These are phyloP conservation scores for Arthrobotrys megalospora DNA, from an alignment of 2,329 filamentous ascomycete species.

Conservation along the genomic window DNA sequence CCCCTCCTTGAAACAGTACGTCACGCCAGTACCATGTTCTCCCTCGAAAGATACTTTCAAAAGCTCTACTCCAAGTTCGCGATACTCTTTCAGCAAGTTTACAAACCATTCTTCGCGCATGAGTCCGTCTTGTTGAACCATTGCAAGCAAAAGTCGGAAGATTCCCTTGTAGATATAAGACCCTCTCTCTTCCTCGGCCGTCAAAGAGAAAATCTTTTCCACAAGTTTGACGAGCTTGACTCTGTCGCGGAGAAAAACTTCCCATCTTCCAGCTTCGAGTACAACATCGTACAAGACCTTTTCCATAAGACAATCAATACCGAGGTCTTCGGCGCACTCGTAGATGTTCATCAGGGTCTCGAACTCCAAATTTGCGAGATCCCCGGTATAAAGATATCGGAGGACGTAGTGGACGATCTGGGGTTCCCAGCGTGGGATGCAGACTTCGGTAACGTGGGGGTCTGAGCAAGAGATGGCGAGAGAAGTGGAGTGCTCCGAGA, in stretches of 20 bases:
- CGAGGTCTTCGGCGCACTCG: slow-evolving; percentile 47
- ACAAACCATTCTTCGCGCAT: slow-evolving; percentile 33
- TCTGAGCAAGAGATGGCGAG: slow-evolving; percentile 33
- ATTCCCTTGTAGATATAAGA: slow-evolving; percentile 31
- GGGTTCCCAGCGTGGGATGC: slow-evolving; percentile 39
- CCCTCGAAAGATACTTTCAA: slow-evolving; percentile 37
- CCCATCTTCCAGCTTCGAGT: slow-evolving; percentile 28
- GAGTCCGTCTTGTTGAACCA: slow-evolving; percentile 24
- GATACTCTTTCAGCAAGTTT: slow-evolving; percentile 25
- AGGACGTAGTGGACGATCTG: slow-evolving; percentile 25
- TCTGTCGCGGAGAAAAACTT: slow-evolving; percentile 16
- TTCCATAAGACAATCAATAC: slow-evolving; percentile 38
- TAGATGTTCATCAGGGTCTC: slow-evolving; percentile 41
- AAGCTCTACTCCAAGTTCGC: slow-evolving; percentile 26
- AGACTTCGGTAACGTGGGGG: slow-evolving; percentile 24
- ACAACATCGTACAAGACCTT: slow-evolving; percentile 27
- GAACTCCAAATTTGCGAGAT: slow-evolving; percentile 25
- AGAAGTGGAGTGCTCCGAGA: slow-evolving; percentile 37
- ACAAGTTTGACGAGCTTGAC: slow-evolving; percentile 18
- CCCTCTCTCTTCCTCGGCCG: slow-evolving; percentile 22
- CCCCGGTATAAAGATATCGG: slow-evolving; percentile 34
- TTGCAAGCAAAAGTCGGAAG: slow-evolving; percentile 28
- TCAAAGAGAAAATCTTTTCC: slow-evolving; percentile 38
- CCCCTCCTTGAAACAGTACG: slow-evolving; percentile 33
- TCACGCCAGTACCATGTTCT: neutral